These are phyloP conservation scores for Trametes coccinea DNA, from an alignment of 768 basidiomycete species.

Conservation along the genomic window DNA sequence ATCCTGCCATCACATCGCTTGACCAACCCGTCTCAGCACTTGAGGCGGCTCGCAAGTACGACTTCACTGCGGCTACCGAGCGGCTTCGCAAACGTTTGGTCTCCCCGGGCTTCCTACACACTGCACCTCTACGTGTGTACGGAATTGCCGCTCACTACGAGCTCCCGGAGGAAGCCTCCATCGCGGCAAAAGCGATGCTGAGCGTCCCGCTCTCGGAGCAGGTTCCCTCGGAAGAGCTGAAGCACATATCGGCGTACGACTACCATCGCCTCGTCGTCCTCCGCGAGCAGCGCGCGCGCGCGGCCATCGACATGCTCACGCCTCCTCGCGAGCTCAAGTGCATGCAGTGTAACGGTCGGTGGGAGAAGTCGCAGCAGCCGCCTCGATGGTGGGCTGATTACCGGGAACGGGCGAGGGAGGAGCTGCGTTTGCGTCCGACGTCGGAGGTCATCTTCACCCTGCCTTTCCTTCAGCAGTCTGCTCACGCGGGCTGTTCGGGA, in stretches of 20 bases:
- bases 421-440: conserved; percentile 56
- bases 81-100: conserved; percentile 54
- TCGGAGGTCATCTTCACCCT: conserved; percentile 61
- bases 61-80: conserved; percentile 48
- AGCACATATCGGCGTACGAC: conserved; percentile 64
- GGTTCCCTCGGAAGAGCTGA: conserved; percentile 62
- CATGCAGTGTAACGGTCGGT: conserved; percentile 63
- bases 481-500: conserved; percentile 53
- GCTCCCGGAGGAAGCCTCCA: conserved; percentile 59
- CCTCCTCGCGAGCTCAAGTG: conserved; percentile 56
- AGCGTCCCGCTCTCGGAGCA: conserved; percentile 51
- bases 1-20: conserved; percentile 51
- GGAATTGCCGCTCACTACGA: conserved; percentile 69
- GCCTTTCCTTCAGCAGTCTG: conserved; percentile 56
- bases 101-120: conserved; percentile 47
- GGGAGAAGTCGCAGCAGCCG: conserved; percentile 44
- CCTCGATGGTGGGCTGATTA: conserved; percentile 76
- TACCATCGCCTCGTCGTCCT: conserved; percentile 66
- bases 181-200: conserved; percentile 63
- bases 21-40: conserved; percentile 56
- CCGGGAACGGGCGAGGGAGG: conserved; percentile 54
- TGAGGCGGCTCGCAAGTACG: conserved; percentile 62
- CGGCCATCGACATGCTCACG: conserved; percentile 49
- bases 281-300: conserved; percentile 52
- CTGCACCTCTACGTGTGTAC: conserved; percentile 61